These are phyloP conservation scores for Eimeria acervulina DNA, from an alignment of 169 alveolate genomes.

Conservation along the genomic window DNA sequence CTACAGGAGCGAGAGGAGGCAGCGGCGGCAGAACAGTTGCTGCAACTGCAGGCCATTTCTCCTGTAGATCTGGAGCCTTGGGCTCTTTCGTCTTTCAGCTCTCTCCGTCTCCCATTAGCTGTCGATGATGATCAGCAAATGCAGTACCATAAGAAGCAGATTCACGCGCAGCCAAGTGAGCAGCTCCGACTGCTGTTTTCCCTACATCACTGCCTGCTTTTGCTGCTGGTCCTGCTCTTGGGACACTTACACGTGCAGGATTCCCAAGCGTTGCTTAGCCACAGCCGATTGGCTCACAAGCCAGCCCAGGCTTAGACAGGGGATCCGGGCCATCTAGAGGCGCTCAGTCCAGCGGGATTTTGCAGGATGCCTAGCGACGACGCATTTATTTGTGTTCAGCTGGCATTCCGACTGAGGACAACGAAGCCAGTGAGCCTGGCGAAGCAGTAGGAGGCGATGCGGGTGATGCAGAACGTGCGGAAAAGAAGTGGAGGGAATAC, in stretches of 20 bases:
- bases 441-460: conserved; percentile 6
- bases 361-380: neutral
- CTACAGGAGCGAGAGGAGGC: conserved; percentile 71
- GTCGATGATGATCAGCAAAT: neutral
- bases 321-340: neutral
- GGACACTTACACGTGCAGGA: neutral
- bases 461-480: conserved; percentile 42
- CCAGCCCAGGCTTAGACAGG: neutral
- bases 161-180: neutral
- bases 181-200: neutral
- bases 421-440: conserved; percentile 36
- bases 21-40: conserved; percentile 70
- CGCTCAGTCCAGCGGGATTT: neutral
- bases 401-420: neutral
- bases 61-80: conserved; percentile 1
- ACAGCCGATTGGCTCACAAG: neutral
- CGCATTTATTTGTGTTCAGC: neutral
- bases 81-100: neutral
- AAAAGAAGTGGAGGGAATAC: conserved; percentile 69
- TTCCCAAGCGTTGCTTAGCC: neutral
- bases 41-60: conserved; percentile 54
- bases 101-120: conserved; percentile 3
- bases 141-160: neutral
- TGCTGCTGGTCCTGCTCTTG: neutral
- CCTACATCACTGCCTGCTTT: neutral